Conservation (phyloP, 768 basidiomycete species). For the Botryobasidium botryosum region DNA sequence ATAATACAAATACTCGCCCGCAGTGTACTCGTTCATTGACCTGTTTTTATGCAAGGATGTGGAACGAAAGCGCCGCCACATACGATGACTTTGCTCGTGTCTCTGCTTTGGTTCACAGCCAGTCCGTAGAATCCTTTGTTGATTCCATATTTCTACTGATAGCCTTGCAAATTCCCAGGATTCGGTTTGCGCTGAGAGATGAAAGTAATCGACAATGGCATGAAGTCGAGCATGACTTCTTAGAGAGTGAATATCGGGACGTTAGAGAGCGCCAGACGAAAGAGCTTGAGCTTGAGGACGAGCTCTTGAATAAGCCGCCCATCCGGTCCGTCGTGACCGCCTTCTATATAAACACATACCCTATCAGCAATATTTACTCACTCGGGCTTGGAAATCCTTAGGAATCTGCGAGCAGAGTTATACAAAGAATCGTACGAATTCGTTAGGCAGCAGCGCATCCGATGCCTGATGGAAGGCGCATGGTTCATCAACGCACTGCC, state of each 20-base stretch:
- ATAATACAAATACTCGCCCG: not conserved
- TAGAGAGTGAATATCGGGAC: constrained; percentile 68
- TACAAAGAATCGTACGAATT: constrained; percentile 86
- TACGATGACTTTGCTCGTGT: constrained; percentile 63
- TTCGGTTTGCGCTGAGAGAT: constrained; percentile 55
- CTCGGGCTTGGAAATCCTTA: too few relatives aligned
- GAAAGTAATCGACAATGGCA: constrained; percentile 70
- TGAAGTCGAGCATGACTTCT: constrained; percentile 64
- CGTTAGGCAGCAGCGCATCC: constrained; percentile 73
- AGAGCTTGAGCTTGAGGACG: constrained; percentile 77
- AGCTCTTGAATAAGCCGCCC: constrained; percentile 68
- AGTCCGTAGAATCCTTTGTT: constrained; percentile 34
- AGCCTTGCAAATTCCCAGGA: constrained; percentile 25
- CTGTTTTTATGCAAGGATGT: constrained; percentile 40
- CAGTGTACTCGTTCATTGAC: not conserved
- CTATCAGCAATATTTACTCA: not conserved
- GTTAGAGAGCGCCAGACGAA: constrained; percentile 81
- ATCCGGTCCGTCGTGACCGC: constrained; percentile 41
- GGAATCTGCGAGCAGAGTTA: constrained; percentile 68
- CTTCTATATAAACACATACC: constrained; percentile 5
- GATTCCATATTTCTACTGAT: constrained; percentile 8
- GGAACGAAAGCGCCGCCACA: constrained; percentile 73
- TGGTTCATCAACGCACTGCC: constrained; percentile 81
- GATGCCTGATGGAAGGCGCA: constrained; percentile 73
- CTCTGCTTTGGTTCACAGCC: constrained; percentile 60